phyloP scores from a whole-genome alignment of 345 rosid genomes.

The Anastatica hierochuntica region DNA sequence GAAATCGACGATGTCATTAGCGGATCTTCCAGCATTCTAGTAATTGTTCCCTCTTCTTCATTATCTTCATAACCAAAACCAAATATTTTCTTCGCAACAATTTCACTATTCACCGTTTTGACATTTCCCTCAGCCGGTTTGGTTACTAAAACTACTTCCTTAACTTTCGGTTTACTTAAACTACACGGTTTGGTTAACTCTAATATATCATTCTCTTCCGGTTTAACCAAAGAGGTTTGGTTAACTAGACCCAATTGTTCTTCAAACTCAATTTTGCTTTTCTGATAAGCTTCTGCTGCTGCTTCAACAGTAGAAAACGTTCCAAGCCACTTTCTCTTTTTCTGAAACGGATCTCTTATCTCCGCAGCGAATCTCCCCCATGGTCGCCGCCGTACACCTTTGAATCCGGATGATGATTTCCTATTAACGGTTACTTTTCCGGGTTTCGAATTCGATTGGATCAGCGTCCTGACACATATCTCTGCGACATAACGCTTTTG shows the following conservation, averaged over 20 bases:
- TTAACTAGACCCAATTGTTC: background rate
- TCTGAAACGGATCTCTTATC: constrained; percentile 22
- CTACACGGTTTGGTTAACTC: background rate
- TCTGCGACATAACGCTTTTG: background rate
- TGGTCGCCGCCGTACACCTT: constrained; percentile 14
- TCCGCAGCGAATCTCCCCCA: constrained; percentile 23
- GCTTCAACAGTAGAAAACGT: constrained; percentile 3
- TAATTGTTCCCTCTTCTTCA: constrained; percentile 2
- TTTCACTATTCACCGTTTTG: background rate
- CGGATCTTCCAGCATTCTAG: constrained; percentile 16
- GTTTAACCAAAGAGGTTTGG: background rate
- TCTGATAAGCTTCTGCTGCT: constrained; percentile 14
- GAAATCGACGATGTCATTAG: background rate
- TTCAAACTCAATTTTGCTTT: constrained; percentile 2
- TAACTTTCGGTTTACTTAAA: too few relatives aligned
- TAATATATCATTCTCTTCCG: background rate
- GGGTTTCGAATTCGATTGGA: background rate
- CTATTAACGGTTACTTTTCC: background rate
- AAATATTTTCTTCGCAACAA: background rate
- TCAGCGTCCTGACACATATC: constrained; percentile 3
- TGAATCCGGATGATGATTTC: constrained; percentile 9
- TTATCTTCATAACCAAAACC: background rate
- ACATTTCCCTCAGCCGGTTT: too few relatives aligned
- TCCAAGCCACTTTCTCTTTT: constrained; percentile 22
- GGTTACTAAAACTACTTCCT: too few relatives aligned